Evolutionary conservation across 495 filamentous ascomycete species (phyloP).

Genomic region (Penicillium maclennaniae): DNA sequence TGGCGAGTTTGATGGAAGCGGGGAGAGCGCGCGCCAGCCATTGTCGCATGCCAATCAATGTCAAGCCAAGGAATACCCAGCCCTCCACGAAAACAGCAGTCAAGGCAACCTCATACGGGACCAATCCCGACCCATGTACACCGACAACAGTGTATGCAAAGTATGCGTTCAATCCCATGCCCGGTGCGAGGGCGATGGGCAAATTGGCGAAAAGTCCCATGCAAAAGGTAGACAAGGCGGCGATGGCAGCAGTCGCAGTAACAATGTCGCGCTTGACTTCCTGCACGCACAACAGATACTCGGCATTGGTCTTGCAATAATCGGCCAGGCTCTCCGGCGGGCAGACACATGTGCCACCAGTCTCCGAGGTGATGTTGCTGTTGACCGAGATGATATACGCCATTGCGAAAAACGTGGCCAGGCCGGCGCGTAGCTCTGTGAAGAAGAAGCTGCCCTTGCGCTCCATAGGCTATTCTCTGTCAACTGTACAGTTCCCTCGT

Average conservation of each 20-base stretch:
- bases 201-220: slow-evolving; percentile 71
- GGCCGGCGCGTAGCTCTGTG: slow-evolving; percentile 72
- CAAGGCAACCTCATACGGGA: slow-evolving; percentile 66
- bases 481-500: background rate
- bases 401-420: slow-evolving; percentile 86
- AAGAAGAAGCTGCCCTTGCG: slow-evolving; percentile 73
- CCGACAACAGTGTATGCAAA: slow-evolving; percentile 82
- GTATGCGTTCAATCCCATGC: slow-evolving; percentile 83
- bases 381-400: slow-evolving; percentile 79
- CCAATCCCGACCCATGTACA: slow-evolving; percentile 59
- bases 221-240: slow-evolving; percentile 64
- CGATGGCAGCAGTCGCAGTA: slow-evolving; percentile 75
- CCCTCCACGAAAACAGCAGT: slow-evolving; percentile 84
- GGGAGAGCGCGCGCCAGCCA: slow-evolving; percentile 79
- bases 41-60: slow-evolving; percentile 71
- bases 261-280: slow-evolving; percentile 72
- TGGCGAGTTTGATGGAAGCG: slow-evolving; percentile 76
- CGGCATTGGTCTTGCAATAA: slow-evolving; percentile 50
- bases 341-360: slow-evolving; percentile 76
- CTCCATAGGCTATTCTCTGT: slow-evolving; percentile 46
- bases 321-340: slow-evolving; percentile 42
- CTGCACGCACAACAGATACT: slow-evolving; percentile 60
- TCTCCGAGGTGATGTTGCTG: slow-evolving; percentile 60
- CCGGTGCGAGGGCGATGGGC: slow-evolving; percentile 73
- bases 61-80: slow-evolving; percentile 64